Conservation (phyloP, 495 filamentous ascomycete species). For the Cetradonia linearis region DNA sequence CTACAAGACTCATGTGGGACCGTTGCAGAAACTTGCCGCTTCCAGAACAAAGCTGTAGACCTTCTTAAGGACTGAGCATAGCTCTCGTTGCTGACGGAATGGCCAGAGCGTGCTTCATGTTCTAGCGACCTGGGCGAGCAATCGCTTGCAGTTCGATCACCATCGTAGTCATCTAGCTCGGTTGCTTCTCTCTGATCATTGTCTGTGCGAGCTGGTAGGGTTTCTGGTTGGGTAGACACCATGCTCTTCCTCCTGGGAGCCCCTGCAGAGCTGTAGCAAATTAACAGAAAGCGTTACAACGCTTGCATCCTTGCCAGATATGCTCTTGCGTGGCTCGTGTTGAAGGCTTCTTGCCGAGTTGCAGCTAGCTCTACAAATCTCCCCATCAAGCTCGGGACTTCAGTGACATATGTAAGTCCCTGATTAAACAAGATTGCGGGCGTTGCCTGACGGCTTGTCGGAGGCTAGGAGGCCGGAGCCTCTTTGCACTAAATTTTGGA, state of each 20-base stretch:
- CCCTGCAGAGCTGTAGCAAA: not conserved
- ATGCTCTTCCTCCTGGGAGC: not conserved
- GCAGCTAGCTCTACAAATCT: too few species aligned
- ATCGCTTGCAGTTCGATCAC: not conserved
- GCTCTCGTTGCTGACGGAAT: not conserved
- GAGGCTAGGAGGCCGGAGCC: too few species aligned
- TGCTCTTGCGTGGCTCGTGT: not conserved
- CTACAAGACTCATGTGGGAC: constrained; percentile 21
- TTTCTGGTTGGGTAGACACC: not conserved
- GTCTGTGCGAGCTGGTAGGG: not conserved
- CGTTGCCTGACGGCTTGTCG: too few species aligned
- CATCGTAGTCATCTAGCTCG: constrained; percentile 1
- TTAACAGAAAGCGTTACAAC: not conserved
- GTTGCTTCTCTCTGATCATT: constrained; percentile 8
- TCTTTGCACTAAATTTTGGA: not conserved
- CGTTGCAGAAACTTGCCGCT: constrained; percentile 19
- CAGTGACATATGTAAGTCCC: too few species aligned
- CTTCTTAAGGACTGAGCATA: not conserved
- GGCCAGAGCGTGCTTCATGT: not conserved
- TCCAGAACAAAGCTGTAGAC: constrained; percentile 16
- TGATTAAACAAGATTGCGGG: too few species aligned
- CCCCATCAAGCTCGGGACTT: too few species aligned
- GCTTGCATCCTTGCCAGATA: not conserved
- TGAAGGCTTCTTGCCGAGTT: not conserved
- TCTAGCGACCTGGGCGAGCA: not conserved